These are phyloP conservation scores for Hymenoscyphus fructigenus DNA, from an alignment of 2,329 filamentous ascomycete species.

Conservation along the genomic window DNA sequence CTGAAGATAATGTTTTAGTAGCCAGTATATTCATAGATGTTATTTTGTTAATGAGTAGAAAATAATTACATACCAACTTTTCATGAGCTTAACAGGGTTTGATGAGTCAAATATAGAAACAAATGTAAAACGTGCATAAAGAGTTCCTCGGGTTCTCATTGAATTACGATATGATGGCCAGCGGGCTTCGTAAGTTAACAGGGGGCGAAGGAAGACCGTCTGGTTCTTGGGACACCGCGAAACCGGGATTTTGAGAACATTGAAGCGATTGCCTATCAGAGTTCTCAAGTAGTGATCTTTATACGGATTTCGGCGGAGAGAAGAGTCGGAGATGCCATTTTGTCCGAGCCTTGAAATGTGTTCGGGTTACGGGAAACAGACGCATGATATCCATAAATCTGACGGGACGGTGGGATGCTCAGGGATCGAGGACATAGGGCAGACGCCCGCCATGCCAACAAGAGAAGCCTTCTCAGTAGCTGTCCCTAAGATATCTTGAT, in stretches of 20 bases:
- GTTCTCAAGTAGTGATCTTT: not conserved
- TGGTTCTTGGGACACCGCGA: not conserved
- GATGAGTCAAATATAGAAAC: not conserved
- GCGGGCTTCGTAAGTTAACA: not conserved
- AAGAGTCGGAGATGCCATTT: not conserved
- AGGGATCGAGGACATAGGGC: not conserved
- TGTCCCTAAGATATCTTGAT: too few species aligned
- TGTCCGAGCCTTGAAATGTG: not conserved
- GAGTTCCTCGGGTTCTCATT: too few species aligned
- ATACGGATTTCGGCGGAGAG: not conserved
- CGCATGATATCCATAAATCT: conserved; percentile 1
- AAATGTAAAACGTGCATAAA: too few species aligned
- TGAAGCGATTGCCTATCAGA: not conserved
- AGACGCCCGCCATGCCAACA: not conserved
- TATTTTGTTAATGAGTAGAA: not conserved
- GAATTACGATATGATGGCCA: not conserved
- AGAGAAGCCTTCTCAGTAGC: not conserved
- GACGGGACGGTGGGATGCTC: not conserved
- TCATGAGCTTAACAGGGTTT: not conserved
- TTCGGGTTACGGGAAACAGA: not conserved
- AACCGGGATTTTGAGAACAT: not conserved
- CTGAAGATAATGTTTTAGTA: conserved; percentile 4
- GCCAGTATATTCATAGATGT: conserved; percentile 9
- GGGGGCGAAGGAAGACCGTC: not conserved
- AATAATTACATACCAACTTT: not conserved